Percentiles rank a stretch among this genome's conserved stretches.
Evolutionary conservation across 2,329 filamentous ascomycete genomes (phyloP).

Genomic region (Cytospora piceicola): DNA sequence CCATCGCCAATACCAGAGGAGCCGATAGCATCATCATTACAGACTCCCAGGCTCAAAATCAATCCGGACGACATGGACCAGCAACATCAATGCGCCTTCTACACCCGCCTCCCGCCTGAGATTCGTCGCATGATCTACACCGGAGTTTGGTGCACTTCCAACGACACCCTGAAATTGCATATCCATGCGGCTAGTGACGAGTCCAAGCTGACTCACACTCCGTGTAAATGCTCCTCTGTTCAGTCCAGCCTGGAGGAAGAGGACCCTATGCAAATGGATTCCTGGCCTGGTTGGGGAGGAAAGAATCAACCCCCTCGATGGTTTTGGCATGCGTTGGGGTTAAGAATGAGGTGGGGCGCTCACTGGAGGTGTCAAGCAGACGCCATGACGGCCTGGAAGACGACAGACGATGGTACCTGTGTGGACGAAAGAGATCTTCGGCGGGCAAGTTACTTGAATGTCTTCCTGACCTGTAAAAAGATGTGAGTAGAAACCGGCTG

Average conservation of each 20-base stretch:
- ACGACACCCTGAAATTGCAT: constrained; percentile 27
- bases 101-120: constrained; percentile 31
- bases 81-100: constrained; percentile 33
- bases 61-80: not conserved
- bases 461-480: constrained; percentile 35
- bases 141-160: constrained; percentile 24
- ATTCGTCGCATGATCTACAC: constrained; percentile 31
- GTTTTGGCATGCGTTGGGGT: constrained; percentile 35
- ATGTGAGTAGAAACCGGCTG: constrained; percentile 31
- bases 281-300: constrained; percentile 27
- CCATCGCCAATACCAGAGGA: not conserved
- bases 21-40: not conserved
- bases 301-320: constrained; percentile 31
- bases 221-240: constrained; percentile 14
- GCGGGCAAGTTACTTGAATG: constrained; percentile 30
- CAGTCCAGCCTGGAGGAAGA: constrained; percentile 18
- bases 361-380: constrained; percentile 37
- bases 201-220: constrained; percentile 19
- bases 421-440: constrained; percentile 11
- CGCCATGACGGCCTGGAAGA: constrained; percentile 33
- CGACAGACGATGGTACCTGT: constrained; percentile 21
- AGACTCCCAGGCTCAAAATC: not conserved
- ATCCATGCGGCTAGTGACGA: constrained; percentile 21
- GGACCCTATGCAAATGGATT: constrained; percentile 27
- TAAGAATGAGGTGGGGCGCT: constrained; percentile 34